Evolutionary conservation across 2,329 filamentous ascomycete genomes (phyloP).

Genomic region (Beauveria sp.): DNA sequence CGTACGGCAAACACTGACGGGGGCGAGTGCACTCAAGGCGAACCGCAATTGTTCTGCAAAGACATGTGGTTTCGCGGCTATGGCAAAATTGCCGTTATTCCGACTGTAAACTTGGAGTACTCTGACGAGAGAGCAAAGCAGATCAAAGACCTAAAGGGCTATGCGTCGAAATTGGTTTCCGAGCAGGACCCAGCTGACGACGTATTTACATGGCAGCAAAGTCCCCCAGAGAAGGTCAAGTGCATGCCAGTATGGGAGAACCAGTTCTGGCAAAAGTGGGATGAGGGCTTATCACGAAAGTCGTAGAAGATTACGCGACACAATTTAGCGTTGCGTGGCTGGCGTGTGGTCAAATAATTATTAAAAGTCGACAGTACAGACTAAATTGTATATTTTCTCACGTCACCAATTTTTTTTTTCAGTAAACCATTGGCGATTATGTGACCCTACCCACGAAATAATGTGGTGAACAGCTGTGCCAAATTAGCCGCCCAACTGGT

Average conservation of each 20-base stretch:
- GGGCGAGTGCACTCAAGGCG: conserved; percentile 39
- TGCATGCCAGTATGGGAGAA: conserved; percentile 37
- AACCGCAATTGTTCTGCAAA: conserved; percentile 49
- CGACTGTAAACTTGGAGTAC: conserved; percentile 49
- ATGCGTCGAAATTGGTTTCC: conserved; percentile 30
- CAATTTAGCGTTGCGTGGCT: background rate
- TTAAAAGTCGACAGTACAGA: too few relatives aligned
- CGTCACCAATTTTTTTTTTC: too few relatives aligned
- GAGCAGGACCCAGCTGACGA: conserved; percentile 21
- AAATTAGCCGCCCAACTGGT: too few relatives aligned
- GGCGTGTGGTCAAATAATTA: too few relatives aligned
- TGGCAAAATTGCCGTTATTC: conserved; percentile 48
- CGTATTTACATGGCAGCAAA: conserved; percentile 34
- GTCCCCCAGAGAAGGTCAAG: conserved; percentile 39
- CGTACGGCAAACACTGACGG: conserved; percentile 22
- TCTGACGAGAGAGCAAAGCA: conserved; percentile 33
- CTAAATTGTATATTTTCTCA: too few relatives aligned
- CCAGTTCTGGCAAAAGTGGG: conserved; percentile 36
- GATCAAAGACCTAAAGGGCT: conserved; percentile 45
- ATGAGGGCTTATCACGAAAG: conserved; percentile 19
- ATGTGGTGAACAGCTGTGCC: too few relatives aligned
- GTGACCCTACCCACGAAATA: too few relatives aligned
- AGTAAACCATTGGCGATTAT: too few relatives aligned
- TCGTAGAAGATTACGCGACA: background rate
- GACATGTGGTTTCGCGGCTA: conserved; percentile 46